These are phyloP conservation scores for Polyporus tsugae DNA, from an alignment of 1,284 basidiomycete species.

Conservation along the genomic window DNA sequence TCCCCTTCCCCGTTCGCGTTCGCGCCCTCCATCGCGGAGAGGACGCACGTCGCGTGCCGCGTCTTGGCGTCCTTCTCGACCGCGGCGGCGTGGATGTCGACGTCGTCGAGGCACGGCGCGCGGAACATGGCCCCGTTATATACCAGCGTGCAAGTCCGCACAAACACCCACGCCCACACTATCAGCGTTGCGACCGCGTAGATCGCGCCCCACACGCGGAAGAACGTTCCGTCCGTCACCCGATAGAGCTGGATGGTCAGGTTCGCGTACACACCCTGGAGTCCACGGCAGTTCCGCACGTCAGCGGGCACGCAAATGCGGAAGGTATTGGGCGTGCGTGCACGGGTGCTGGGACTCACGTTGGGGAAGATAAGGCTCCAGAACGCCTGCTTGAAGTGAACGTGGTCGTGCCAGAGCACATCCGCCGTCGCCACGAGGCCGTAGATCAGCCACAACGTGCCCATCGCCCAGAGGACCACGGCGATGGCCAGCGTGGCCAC, in stretches of 20 bases:
- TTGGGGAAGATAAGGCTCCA: constrained; percentile 63
- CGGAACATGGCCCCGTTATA: constrained; percentile 52
- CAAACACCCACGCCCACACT: constrained; percentile 53
- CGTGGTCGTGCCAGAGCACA: constrained; percentile 38
- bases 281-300: background rate
- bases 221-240: constrained; percentile 49
- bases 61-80: constrained; percentile 13
- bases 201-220: constrained; percentile 40
- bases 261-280: constrained; percentile 52
- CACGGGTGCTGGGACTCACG: constrained; percentile 26
- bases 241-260: constrained; percentile 52
- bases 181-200: constrained; percentile 38
- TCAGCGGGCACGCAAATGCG: background rate
- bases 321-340: background rate
- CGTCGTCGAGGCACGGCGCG: constrained; percentile 46
- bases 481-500: constrained; percentile 48
- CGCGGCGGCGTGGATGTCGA: constrained; percentile 28
- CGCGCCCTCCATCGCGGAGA: background rate
- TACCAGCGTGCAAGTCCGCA: constrained; percentile 45
- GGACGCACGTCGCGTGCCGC: background rate
- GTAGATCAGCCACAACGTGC: constrained; percentile 53
- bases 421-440: constrained; percentile 46
- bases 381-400: constrained; percentile 52
- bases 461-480: constrained; percentile 55
- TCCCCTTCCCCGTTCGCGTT: background rate